These are phyloP conservation scores for Starmerella floricola DNA, from an alignment of 805 yeast species.

Conservation along the genomic window DNA sequence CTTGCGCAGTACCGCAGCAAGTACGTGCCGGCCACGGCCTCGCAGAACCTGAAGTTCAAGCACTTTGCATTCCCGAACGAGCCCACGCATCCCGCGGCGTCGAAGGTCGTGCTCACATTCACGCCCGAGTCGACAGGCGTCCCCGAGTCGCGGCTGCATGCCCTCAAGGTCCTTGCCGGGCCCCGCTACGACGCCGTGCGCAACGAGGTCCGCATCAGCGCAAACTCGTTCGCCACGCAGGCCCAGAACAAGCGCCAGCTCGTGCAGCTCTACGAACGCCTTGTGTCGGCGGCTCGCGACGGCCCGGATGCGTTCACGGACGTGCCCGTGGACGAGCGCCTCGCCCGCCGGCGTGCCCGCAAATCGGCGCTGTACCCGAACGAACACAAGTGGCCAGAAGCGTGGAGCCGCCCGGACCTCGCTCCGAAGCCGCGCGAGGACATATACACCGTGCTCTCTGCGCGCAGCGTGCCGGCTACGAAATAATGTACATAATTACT, in stretches of 20 bases:
- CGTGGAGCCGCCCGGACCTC: slow-evolving; percentile 66
- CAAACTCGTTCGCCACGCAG: slow-evolving; percentile 56
- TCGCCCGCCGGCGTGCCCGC: slow-evolving; percentile 33
- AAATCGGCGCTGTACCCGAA: slow-evolving; percentile 31
- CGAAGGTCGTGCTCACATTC: slow-evolving; percentile 52
- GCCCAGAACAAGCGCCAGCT: slow-evolving; percentile 74
- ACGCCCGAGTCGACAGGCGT: slow-evolving; percentile 37
- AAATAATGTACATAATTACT: slow-evolving; percentile 1
- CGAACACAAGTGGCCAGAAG: slow-evolving; percentile 51
- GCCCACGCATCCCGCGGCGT: slow-evolving; percentile 46
- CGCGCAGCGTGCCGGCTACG: not conserved
- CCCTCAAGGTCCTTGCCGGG: slow-evolving; percentile 68
- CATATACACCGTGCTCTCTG: slow-evolving; percentile 10
- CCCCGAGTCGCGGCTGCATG: slow-evolving; percentile 44
- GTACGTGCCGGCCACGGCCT: slow-evolving; percentile 39
- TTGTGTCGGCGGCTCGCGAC: slow-evolving; percentile 56
- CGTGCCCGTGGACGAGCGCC: slow-evolving; percentile 72
- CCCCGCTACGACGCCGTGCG: slow-evolving; percentile 55
- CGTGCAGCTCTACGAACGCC: slow-evolving; percentile 47
- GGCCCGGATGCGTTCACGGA: slow-evolving; percentile 56
- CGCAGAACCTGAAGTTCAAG: slow-evolving; percentile 40
- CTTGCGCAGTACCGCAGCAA: slow-evolving; percentile 62
- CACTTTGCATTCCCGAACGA: slow-evolving; percentile 69
- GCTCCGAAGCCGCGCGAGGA: slow-evolving; percentile 42
- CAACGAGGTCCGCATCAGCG: slow-evolving; percentile 52